These are phyloP conservation scores for Podospora didyma DNA, from an alignment of 495 filamentous ascomycete species.

Conservation along the genomic window DNA sequence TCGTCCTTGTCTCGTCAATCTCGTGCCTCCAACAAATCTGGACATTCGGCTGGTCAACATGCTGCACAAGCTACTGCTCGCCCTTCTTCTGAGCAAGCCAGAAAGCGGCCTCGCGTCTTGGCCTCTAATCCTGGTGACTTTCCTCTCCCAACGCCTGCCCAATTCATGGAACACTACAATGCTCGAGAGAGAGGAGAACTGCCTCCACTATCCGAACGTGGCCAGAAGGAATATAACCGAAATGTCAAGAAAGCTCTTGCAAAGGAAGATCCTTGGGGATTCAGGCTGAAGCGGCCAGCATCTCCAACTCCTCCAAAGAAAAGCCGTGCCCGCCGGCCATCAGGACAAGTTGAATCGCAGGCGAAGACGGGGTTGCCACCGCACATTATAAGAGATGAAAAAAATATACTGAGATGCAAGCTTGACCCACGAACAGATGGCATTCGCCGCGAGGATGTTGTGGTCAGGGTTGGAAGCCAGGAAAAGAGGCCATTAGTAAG, in stretches of 20 bases:
- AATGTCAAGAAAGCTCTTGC: constrained; percentile 19
- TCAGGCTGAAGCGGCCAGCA: background rate
- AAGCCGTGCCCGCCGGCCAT: background rate
- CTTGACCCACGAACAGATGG: background rate
- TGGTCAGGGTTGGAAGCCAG: constrained; percentile 36
- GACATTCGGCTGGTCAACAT: constrained; percentile 1
- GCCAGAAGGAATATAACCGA: constrained; percentile 11
- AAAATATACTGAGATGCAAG: background rate
- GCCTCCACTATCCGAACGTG: background rate
- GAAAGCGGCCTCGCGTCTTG: constrained; percentile 1
- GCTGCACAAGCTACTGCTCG: background rate
- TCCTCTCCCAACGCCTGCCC: constrained; percentile 13
- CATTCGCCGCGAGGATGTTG: constrained; percentile 18
- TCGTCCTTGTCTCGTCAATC: constrained; percentile 6
- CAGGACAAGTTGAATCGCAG: background rate
- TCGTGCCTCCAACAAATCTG: constrained; percentile 10
- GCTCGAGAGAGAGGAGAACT: background rate
- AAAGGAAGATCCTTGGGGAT: constrained; percentile 16
- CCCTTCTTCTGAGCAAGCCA: background rate
- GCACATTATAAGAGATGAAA: constrained; percentile 4
- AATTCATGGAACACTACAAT: constrained; percentile 14
- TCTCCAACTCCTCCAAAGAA: background rate
- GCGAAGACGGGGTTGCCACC: background rate
- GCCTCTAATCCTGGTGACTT: background rate
- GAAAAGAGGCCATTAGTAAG: constrained; percentile 25